phyloP scores from a whole-genome alignment of 805 yeast species.

The Metschnikowia noctiluminum region DNA sequence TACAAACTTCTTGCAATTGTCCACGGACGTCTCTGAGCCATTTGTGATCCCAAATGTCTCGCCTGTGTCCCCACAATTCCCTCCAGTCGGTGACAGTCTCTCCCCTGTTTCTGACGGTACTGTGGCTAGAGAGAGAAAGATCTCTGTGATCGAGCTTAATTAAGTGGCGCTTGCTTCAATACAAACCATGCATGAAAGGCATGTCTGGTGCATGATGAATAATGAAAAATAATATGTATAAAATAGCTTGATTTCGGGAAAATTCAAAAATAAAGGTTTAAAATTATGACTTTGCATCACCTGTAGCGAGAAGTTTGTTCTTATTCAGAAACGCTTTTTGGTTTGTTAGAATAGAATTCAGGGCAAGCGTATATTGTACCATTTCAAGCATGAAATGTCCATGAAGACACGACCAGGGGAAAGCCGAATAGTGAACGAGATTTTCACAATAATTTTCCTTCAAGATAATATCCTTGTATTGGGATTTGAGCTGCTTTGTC shows the following conservation, averaged over 20 bases:
- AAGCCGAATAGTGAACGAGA: too few species aligned
- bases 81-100: constrained; percentile 5
- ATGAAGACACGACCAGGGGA: too few species aligned
- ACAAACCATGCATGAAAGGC: too few species aligned
- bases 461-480: too few species aligned
- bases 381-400: too few species aligned
- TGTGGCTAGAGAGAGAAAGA: constrained; percentile 18
- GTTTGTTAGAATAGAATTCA: too few species aligned
- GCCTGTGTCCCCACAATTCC: constrained; percentile 42
- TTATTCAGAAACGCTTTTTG: too few species aligned
- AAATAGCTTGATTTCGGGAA: constrained; percentile 1
- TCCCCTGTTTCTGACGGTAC: constrained; percentile 14
- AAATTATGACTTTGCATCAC: too few species aligned
- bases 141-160: constrained; percentile 27
- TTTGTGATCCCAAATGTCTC: constrained; percentile 63
- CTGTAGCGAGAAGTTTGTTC: too few species aligned
- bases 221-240: neutral
- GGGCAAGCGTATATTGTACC: too few species aligned
- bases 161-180: neutral
- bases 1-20: constrained; percentile 48
- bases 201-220: constrained; percentile 1
- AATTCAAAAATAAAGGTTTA: neutral
- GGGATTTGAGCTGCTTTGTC: too few species aligned
- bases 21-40: constrained; percentile 57
- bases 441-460: too few species aligned